Conservation (phyloP, 2,329 filamentous ascomycete species). For the Basipetospora chlamydospora region DNA sequence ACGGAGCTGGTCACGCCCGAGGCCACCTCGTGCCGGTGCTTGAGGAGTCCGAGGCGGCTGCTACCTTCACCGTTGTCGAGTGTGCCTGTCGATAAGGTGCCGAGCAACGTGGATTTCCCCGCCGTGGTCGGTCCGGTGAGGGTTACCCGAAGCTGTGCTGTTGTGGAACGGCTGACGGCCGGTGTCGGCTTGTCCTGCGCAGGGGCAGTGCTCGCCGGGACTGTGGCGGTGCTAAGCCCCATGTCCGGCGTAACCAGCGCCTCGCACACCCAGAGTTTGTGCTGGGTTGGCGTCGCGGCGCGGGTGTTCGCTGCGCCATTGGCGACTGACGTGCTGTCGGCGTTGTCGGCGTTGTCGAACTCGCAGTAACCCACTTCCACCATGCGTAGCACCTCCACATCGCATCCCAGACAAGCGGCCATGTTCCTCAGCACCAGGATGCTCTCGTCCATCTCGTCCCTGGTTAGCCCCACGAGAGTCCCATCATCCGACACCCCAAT, state of each 20-base stretch:
- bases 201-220: not conserved
- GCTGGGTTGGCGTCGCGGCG: constrained; percentile 15
- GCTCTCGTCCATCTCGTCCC: constrained; percentile 87
- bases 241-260: constrained; percentile 70
- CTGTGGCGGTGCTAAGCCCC: constrained; percentile 16
- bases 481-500: constrained; percentile 95
- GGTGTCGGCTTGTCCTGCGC: not conserved
- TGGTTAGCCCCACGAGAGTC: constrained; percentile 71
- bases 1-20: constrained; percentile 91
- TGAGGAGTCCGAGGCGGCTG: constrained; percentile 74
- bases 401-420: constrained; percentile 83
- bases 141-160: constrained; percentile 71
- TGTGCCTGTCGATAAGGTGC: constrained; percentile 73
- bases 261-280: constrained; percentile 74
- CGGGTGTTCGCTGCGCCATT: constrained; percentile 10
- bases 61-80: constrained; percentile 87
- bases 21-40: constrained; percentile 82
- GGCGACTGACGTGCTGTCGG: no score
- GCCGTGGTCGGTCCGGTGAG: constrained; percentile 80
- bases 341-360: constrained; percentile 37
- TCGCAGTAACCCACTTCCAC: constrained; percentile 79
- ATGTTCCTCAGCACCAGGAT: constrained; percentile 73
- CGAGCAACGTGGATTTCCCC: constrained; percentile 83
- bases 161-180: constrained; percentile 25
- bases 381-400: constrained; percentile 65